Conservation (phyloP, 495 filamentous ascomycete species). For the Penicillium daleae region DNA sequence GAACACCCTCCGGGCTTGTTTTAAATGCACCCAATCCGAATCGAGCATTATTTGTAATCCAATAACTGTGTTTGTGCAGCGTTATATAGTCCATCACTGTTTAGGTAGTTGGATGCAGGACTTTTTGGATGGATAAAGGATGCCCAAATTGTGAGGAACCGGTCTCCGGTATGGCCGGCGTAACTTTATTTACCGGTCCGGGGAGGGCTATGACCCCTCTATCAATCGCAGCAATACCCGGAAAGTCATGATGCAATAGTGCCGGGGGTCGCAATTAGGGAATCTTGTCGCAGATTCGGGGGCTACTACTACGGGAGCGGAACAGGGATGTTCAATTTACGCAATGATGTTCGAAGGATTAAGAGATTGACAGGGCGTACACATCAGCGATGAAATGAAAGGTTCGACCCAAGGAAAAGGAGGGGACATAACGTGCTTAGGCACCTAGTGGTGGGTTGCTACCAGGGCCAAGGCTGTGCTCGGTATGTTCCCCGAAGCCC, state of each 20-base stretch:
- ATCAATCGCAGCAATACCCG: constrained; percentile 1
- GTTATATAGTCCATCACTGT: background rate
- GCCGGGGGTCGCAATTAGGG: background rate
- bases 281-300: background rate
- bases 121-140: background rate
- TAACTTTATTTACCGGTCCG: constrained; percentile 11
- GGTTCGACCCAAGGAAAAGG: background rate
- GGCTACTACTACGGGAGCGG: background rate
- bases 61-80: background rate
- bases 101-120: background rate
- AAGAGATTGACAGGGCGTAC: constrained; percentile 5
- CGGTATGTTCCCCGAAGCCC: constrained; percentile 15
- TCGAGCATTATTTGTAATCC: background rate
- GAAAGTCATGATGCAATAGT: constrained; percentile 12
- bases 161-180: constrained; percentile 1
- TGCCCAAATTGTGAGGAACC: background rate
- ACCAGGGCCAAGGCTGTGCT: constrained; percentile 5
- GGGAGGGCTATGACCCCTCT: constrained; percentile 2
- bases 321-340: constrained; percentile 5
- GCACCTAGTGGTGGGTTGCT: background rate
- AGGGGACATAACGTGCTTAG: background rate
- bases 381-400: background rate
- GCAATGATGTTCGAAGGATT: constrained; percentile 9
- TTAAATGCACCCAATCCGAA: constrained; percentile 5
- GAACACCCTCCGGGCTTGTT: background rate